phyloP scores from a whole-genome alignment of 2,329 filamentous ascomycete genomes.

The Chlorencoelia australis region DNA sequence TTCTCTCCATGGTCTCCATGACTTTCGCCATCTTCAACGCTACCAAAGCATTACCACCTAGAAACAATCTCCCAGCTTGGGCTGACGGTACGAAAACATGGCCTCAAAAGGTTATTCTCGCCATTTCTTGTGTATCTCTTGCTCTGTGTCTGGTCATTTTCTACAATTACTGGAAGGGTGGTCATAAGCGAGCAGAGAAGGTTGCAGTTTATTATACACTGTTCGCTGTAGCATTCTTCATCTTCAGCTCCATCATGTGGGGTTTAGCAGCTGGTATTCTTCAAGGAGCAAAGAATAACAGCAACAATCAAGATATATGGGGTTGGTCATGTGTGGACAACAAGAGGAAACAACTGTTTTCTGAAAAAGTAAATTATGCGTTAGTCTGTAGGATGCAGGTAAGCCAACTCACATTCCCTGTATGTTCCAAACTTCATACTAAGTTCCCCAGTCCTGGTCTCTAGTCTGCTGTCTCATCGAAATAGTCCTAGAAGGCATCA shows the following conservation, averaged over 20 bases:
- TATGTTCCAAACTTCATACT: constrained; percentile 1
- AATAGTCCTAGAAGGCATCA: constrained; percentile 82
- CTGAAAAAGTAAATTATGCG: constrained; percentile 74
- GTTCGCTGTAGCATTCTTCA: constrained; percentile 88
- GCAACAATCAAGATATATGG: constrained; percentile 83
- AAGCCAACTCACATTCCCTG: constrained; percentile 26
- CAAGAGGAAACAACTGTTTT: constrained; percentile 65
- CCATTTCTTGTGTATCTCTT: constrained; percentile 72
- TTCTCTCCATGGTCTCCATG: constrained; percentile 80
- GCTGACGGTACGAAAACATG: constrained; percentile 68
- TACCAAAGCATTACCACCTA: constrained; percentile 61
- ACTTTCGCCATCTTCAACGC: constrained; percentile 89
- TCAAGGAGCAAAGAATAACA: constrained; percentile 65
- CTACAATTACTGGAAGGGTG: constrained; percentile 76
- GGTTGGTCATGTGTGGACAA: constrained; percentile 96
- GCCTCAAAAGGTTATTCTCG: constrained; percentile 80
- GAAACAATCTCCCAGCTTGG: constrained; percentile 81
- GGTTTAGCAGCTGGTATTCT: constrained; percentile 74
- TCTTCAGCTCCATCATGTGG: constrained; percentile 90
- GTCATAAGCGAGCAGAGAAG: constrained; percentile 83
- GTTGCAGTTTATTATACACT: constrained; percentile 91
- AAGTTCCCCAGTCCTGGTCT: constrained; percentile 65
- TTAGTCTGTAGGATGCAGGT: constrained; percentile 85
- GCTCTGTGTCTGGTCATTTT: constrained; percentile 71
- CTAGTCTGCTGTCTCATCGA: constrained; percentile 97